Evolutionary conservation across 257 asterid genomes (phyloP).

Genomic region (Solanum ossicruentum): DNA sequence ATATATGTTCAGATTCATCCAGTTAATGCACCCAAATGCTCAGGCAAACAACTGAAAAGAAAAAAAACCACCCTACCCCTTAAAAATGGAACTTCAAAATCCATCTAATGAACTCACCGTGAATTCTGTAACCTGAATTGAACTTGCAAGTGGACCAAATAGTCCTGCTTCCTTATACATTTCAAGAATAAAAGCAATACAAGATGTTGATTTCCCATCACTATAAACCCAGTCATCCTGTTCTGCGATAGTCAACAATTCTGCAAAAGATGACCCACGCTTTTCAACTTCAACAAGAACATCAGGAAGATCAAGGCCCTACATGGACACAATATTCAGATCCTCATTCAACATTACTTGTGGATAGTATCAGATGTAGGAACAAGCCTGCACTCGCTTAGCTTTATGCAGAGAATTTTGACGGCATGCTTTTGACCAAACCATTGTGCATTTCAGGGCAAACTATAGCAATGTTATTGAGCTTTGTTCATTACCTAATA

Average conservation of each 20-base stretch:
- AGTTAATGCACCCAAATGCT: neutral
- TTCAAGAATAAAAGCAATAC: conserved; percentile 83
- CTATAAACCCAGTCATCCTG: conserved; percentile 73
- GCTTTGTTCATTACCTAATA: neutral
- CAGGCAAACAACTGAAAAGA: neutral
- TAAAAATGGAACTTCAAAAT: neutral
- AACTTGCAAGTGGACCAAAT: conserved; percentile 54
- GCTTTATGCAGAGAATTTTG: neutral
- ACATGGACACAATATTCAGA: conserved; percentile 4
- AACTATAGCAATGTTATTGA: neutral
- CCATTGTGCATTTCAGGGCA: neutral
- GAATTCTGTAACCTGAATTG: conserved; percentile 88
- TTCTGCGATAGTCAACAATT: conserved; percentile 72
- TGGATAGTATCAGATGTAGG: neutral
- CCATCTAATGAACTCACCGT: conserved; percentile 46
- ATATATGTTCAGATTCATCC: neutral
- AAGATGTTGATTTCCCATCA: conserved; percentile 87
- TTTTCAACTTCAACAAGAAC: conserved; percentile 76
- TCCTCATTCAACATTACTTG: neutral
- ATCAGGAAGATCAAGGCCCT: conserved; percentile 72
- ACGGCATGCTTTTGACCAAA: neutral
- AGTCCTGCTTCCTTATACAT: conserved; percentile 83
- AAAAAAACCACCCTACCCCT: neutral
- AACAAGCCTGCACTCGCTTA: neutral
- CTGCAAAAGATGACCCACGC: conserved; percentile 78